Base-by-base conservation (phyloP, 1,284 basidiomycete species). In the Peniophora sp. region DNA sequence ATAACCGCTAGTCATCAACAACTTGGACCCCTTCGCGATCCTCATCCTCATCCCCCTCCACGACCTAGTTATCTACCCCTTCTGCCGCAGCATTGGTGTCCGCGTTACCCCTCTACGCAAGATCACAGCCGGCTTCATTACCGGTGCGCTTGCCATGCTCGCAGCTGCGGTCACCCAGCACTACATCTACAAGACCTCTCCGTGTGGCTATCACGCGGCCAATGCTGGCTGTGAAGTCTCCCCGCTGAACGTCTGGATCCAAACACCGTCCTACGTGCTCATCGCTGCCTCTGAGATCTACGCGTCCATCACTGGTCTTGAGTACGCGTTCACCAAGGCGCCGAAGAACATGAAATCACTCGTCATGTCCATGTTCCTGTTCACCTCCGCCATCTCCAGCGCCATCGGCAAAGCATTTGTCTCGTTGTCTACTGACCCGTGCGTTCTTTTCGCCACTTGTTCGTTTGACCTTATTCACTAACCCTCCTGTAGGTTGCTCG, bases 321-420 rank as follows among this genome's bases (percentile, higher is more conserved):
- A 95, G 66, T 92, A 92, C 64, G 92, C 90, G n/a, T 92, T 89
- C 72, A 90, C 86, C 53, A 92, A 91, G 63, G 84, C 85, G 12
- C 87, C 89, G 11, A 81, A 74, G 68, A 88, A 88, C 67, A 90
- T 91, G 88, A 79, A 80, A 19, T 86, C 83, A 41, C 74, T 90
- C 53, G 85, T 91, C 53, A 88, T 87, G 82, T 69, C 78, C 41
- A 57, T 85, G 22, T 88, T 80, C 72, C 69, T 92, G 38, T 89
- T 92, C 71, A 83, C 68, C 63, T 77, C 64, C 34, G 86, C 89
- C 17, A 52, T 91, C 49, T 65, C 81, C 10, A 65, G 77, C 41
- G 86, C 85, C n/a, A 47, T 89, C 43, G 78, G 78, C 49, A 83
- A 88, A 65, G 84, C 85, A 11, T 84, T 87, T 56, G 64, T 65